Base-by-base conservation (phyloP, 1,139 yeast species). In the Pichia sp. region DNA sequence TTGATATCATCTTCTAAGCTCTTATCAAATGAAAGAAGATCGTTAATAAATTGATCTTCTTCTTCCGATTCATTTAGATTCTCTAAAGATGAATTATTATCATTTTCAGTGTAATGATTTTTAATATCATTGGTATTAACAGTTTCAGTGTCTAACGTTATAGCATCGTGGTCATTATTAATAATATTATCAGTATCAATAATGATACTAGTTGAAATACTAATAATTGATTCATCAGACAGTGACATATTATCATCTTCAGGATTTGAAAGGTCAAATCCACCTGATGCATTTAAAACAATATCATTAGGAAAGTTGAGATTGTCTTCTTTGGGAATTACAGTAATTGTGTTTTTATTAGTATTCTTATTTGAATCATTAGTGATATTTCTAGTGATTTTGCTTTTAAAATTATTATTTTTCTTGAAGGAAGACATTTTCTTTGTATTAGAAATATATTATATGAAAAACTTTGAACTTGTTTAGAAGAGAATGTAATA, bases 61-160 rank as follows among this genome's bases (percentile, higher is more conserved):
- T 39, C 20, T 50, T 45, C 20, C 44, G 34, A 37, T n/a, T 41
- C 44, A 34, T 40, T 30, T 13, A 39, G 15, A 32, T 52, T 56
- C 6, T 48, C 46, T 15, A 48, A 24, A 7, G 44, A 42, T 5
- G 34, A 42, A 18, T 43, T 29, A 25, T 16, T 18, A 7, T 15
- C 12, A 16, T 25, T n/a, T 3, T 24, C 16, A 16, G 5, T 15
- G 3, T 25, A 9, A 16, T 36, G 26, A 27, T 35, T 13, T 4
- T 34, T 25, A 12, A 13, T 34, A 12, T 34, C 47, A 26, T 34
- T 20, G 15, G 45, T 20, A 23, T 34, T 30, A 38, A 11, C 30
- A 6, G 23, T 25, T 9, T 43, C 36, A 7, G 40, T 40, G 13
- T 35, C 35, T 12, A 32, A 11, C 25, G 22, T 36, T 27, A 36